Conservation (phyloP, 169 alveolate species). For the Toxoplasma gondii region DNA sequence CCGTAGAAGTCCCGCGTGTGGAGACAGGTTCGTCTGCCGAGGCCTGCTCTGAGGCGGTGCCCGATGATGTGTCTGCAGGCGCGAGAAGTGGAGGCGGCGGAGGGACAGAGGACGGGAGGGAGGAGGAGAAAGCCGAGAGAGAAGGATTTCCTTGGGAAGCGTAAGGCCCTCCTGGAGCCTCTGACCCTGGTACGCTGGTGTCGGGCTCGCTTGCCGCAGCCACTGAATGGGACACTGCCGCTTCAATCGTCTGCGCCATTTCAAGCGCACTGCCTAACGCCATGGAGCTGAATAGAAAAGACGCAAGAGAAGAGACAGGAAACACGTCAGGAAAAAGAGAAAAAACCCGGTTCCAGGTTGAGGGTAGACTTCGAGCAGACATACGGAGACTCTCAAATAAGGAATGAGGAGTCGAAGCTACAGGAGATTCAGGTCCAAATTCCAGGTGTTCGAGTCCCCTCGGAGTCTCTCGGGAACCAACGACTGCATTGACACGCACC, state of each 20-base stretch:
- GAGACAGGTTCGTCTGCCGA: no score
- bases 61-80: not conserved
- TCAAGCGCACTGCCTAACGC: not conserved
- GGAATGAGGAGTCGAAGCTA: no score
- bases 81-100: not conserved
- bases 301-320: not conserved
- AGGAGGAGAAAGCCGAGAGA: not conserved
- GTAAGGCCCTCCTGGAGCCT: not conserved
- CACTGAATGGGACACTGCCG: not conserved
- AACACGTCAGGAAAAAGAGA: no score
- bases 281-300: not conserved
- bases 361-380: no score
- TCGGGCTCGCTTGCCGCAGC: not conserved
- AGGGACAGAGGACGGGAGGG: not conserved
- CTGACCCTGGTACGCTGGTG: not conserved
- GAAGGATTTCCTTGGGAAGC: not conserved
- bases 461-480: no score
- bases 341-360: no score
- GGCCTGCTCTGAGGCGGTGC: no score
- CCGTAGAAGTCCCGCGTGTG: no score
- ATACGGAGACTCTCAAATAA: no score
- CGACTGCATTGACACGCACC: no score
- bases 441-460: no score
- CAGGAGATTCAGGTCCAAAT: no score
- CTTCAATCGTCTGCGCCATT: not conserved